Base-by-base conservation (phyloP, 331 rosid species). In the Pyrus hybrid region DNA sequence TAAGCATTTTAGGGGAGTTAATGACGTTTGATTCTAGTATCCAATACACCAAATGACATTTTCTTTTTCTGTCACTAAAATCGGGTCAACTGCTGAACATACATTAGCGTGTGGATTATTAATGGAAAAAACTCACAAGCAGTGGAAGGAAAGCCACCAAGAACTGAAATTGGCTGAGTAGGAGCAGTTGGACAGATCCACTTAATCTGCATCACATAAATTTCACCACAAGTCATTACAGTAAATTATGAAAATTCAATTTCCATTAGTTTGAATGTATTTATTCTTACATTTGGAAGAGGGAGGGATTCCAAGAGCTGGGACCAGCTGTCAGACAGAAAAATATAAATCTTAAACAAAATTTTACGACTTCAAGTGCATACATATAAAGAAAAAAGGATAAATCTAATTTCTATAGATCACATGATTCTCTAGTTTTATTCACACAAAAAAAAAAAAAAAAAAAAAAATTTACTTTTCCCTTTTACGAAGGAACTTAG, bases 131-230 rank as follows among this genome's bases (percentile, higher is more conserved):
- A 82, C 97, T 86, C 81, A 95, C 99, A 95, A 60, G 99, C 97
- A 71, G 99, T 95, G 43, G 99, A 95, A 25, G 99, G 98, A 88
- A 92, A 92, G 79, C 99, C 99, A 35, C 98, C 99, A 79, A 95
- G 91, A 63, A 86, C 28, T 45, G 87, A n/a, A 72, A 95, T 76
- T 74, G 99, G 97, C 79, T 73, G 96, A 83, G 97, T 90, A 33
- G 99, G 97, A 67, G 99, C 96, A 41, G 98, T 95, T 22, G 99
- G 99, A 80, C 99, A 95, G 58, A 95, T 95, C 99, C 99, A 95
- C 81, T 95, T 95, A 80, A 95, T 90, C 98, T 95, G 96, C 85
- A 75, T 63, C 82, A 71, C 28, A 72, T 53, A 41, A 53, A 53
- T 69, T 16, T 20, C 29, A 61, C 67, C 66, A 14, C 26, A 22